These are phyloP conservation scores for Flagelloscypha sp. DNA, from an alignment of 768 basidiomycete species.

Conservation along the genomic window DNA sequence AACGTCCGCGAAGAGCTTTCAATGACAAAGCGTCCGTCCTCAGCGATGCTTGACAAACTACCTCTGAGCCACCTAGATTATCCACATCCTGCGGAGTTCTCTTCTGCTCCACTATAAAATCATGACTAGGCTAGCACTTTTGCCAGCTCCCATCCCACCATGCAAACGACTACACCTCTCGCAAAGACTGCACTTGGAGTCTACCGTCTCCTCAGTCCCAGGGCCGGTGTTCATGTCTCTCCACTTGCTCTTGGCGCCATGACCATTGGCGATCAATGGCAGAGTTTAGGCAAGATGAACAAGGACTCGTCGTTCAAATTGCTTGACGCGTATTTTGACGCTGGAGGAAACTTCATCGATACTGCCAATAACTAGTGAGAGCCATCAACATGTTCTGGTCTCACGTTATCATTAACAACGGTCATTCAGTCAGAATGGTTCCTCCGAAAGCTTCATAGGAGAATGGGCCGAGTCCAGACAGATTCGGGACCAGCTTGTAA, in stretches of 20 bases:
- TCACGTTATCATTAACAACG: background rate
- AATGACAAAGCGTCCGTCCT: too few species aligned
- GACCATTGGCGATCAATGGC: slow-evolving; percentile 26
- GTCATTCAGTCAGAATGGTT: slow-evolving; percentile 24
- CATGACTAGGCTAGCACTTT: too few species aligned
- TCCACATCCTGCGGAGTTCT: too few species aligned
- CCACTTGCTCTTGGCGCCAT: slow-evolving; percentile 28
- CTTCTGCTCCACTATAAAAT: too few species aligned
- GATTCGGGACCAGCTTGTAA: slow-evolving; percentile 37
- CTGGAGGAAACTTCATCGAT: slow-evolving; percentile 38
- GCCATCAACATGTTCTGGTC: background rate
- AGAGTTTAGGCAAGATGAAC: slow-evolving; percentile 29
- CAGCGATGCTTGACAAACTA: too few species aligned
- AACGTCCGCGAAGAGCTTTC: too few species aligned
- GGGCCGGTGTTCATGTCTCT: slow-evolving; percentile 27
- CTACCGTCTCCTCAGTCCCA: slow-evolving; percentile 21
- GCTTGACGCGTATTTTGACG: slow-evolving; percentile 31
- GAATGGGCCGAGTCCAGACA: slow-evolving; percentile 37
- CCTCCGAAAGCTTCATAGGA: slow-evolving; percentile 37
- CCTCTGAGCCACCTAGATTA: too few species aligned
- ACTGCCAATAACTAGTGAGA: slow-evolving; percentile 35
- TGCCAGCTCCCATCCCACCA: too few species aligned
- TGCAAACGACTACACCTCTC: too few species aligned
- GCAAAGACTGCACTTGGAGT: too few species aligned
- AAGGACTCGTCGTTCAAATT: slow-evolving; percentile 33